Evolutionary conservation across 1,139 yeast genomes (phyloP), one percentile per base, ranked within the genome.

Genomic region (Candida sanyaensis): DNA sequence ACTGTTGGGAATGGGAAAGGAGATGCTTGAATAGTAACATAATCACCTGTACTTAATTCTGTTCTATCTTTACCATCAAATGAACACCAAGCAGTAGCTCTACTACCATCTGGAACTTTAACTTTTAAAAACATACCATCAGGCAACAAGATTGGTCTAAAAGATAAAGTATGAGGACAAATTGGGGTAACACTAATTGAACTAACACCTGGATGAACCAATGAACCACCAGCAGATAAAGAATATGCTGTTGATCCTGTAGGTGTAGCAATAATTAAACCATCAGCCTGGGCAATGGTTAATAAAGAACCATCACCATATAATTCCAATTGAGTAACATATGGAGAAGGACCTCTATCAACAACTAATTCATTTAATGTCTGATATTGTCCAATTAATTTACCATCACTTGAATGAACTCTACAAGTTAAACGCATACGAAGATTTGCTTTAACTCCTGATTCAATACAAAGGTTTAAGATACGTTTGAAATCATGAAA

Each of bases 191-290:
- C 90, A 49, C 91, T 84, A 38, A 90, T 87, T 7, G 96, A 96
- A 56, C 90, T 85, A 11, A 90, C 96, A 27, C 89, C 89, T 0
- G 97, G 96, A 58, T 90, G 96, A 1, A 90, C 95, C 44, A 90
- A 73, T 0, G 96, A 84, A 0, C 97, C 97, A 12, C 96, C 96
- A 0, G 97, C 96, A 37, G 95, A 86, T 34, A 90, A 71, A 0
- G 96, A 88, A 63, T 90, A 90, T 0, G 97, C 97, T 0, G 97
- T 90, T 2, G 96, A 88, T 0, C 96, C 96, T 0, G 97, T 90
- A 4, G 96, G 97, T 0, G 96, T 89, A 0, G 96, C 95, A 36
- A 90, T 77, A 50, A 90, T 89, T 29, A 90, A 67, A 0, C 97
- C 97, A 64, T 90, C 96, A 0, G 96, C 96, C 62, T 89, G 96